Percentiles rank a stretch among this genome's conserved stretches.
phyloP scores from a whole-genome alignment of 2,329 filamentous ascomycete species.

The Monosporascus sp. region DNA sequence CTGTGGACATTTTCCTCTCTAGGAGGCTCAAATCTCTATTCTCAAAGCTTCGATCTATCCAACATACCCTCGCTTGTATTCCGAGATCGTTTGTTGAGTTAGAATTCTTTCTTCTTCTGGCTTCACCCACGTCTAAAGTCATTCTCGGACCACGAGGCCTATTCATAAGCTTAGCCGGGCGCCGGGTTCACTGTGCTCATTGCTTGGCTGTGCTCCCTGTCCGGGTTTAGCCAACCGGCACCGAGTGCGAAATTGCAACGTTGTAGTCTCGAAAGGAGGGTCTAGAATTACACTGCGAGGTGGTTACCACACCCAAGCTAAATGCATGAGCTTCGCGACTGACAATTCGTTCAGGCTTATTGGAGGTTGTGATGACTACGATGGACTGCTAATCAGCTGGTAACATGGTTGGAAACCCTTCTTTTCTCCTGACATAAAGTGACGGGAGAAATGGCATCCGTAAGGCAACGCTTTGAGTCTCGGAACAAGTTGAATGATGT shows the following conservation, averaged over 20 bases:
- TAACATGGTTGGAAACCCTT: slow-evolving; percentile 19
- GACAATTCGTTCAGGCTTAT: slow-evolving; percentile 8
- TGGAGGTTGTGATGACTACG: slow-evolving; percentile 6
- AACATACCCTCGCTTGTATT: background rate
- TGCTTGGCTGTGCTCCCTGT: background rate
- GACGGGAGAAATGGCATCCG: slow-evolving; percentile 27
- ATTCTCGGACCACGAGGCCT: background rate
- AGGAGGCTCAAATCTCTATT: background rate
- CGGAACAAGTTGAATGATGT: slow-evolving; percentile 20
- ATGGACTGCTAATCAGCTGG: slow-evolving; percentile 15
- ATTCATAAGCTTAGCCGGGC: background rate
- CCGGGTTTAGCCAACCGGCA: background rate
- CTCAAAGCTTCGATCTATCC: background rate
- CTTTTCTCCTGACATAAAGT: slow-evolving; percentile 9
- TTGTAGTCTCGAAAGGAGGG: background rate
- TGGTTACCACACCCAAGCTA: background rate
- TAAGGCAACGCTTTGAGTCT: slow-evolving; percentile 20
- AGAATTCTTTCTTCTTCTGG: background rate
- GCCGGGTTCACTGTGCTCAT: background rate
- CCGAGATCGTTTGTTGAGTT: background rate
- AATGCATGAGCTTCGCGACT: slow-evolving; percentile 8
- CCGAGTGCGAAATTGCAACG: background rate
- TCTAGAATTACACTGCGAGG: background rate
- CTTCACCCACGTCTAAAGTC: background rate
- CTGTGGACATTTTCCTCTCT: background rate